Percentiles rank a stretch among this genome's conserved stretches.
Evolutionary conservation across 805 yeast genomes (phyloP).

Genomic region (fission yeast (Schizosaccharomyces pombe)): DNA sequence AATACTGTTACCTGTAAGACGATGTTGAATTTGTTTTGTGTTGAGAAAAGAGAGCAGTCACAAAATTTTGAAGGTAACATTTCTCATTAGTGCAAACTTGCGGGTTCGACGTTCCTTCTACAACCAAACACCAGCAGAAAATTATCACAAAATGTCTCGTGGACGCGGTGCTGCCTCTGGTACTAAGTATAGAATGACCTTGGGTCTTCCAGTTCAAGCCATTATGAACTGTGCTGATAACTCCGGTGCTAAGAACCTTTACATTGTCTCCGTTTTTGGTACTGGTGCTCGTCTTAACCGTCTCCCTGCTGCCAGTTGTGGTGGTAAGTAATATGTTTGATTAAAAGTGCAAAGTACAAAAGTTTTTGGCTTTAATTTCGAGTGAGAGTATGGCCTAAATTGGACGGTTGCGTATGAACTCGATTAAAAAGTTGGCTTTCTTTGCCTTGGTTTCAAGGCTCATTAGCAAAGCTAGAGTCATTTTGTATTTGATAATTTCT

Average conservation of each 20-base stretch:
- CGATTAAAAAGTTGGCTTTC: too few species aligned
- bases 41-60: background rate
- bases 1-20: too few species aligned
- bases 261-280: conserved; percentile 97
- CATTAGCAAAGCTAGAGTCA: too few species aligned
- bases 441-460: too few species aligned
- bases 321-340: conserved; percentile 89
- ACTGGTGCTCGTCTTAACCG: conserved; percentile 99
- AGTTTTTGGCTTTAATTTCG: too few species aligned
- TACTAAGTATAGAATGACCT: conserved; percentile 98
- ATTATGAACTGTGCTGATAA: conserved; percentile 99
- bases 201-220: conserved; percentile 99
- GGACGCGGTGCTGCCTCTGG: conserved; percentile 65
- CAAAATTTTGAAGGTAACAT: background rate
- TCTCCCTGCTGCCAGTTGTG: conserved; percentile 99
- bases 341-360: too few species aligned
- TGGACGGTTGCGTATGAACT: too few species aligned
- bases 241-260: conserved; percentile 99
- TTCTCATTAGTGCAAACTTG: background rate
- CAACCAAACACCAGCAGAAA: background rate
- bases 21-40: too few species aligned
- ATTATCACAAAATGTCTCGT: conserved; percentile 1
- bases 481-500: too few species aligned
- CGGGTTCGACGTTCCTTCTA: background rate
- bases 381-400: too few species aligned